Conservation (phyloP, 345 rosid species). For the Melaleuca quinquenervia region DNA sequence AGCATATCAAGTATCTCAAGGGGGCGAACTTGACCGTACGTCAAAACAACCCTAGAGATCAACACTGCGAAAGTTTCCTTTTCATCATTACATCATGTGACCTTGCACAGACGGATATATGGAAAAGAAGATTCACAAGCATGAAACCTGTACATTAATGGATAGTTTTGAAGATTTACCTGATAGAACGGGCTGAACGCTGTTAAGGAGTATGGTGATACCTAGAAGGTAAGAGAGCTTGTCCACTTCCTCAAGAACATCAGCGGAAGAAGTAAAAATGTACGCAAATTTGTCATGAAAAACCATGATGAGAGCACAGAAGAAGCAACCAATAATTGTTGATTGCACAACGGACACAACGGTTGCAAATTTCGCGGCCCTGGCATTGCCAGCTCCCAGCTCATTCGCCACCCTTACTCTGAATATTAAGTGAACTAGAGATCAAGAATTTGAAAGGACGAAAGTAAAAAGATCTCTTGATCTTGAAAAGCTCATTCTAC, state of each 20-base stretch:
- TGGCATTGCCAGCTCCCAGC: constrained; percentile 28
- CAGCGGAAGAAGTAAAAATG: constrained; percentile 15
- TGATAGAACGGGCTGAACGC: constrained; percentile 29
- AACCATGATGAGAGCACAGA: constrained; percentile 9
- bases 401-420: constrained; percentile 36
- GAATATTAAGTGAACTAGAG: neutral
- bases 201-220: constrained; percentile 24
- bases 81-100: neutral
- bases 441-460: too few species aligned
- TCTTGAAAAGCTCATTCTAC: too few species aligned
- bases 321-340: constrained; percentile 16
- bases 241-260: constrained; percentile 16
- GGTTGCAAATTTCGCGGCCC: constrained; percentile 23
- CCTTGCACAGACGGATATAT: neutral
- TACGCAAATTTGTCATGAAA: constrained; percentile 8
- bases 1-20: too few species aligned
- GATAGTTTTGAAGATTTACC: neutral
- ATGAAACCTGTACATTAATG: neutral
- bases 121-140: neutral
- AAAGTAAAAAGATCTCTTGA: too few species aligned
- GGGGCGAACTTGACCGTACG: too few species aligned
- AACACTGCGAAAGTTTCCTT: too few species aligned
- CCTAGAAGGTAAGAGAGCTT: constrained; percentile 11
- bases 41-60: too few species aligned
- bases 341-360: constrained; percentile 15